Evolutionary conservation across 805 yeast species (phyloP).

Genomic region (Saccharomycopsis sp.): DNA sequence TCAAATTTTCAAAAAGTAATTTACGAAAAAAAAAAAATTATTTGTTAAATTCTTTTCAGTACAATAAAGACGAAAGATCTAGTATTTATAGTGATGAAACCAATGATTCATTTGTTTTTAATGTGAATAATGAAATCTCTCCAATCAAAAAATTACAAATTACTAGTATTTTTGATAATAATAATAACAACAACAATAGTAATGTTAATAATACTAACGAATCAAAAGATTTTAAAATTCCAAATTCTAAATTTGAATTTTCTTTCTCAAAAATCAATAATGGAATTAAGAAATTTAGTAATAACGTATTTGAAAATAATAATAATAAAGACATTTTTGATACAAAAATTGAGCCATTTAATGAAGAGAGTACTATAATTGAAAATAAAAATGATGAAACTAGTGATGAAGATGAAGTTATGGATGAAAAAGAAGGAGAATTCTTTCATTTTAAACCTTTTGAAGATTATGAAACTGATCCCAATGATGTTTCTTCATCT

Average conservation of each 20-base stretch:
- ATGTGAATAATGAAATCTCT: conserved; percentile 10
- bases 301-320: neutral
- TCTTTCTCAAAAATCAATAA: neutral
- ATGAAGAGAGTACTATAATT: neutral
- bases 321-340: neutral
- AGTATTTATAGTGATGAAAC: neutral
- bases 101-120: conserved; percentile 13
- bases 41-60: conserved; percentile 1
- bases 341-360: no score
- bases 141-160: conserved; percentile 12
- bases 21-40: conserved; percentile 2
- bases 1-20: neutral
- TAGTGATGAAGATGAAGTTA: neutral
- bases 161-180: conserved; percentile 3
- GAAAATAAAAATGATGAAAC: neutral
- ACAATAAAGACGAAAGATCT: no score
- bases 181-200: neutral
- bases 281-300: conserved; percentile 1
- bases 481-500: neutral
- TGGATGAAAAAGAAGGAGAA: conserved; percentile 1
- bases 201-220: neutral
- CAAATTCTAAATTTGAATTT: conserved; percentile 11
- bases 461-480: conserved; percentile 9
- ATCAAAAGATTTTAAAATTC: neutral
- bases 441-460: conserved; percentile 17